phyloP scores from a whole-genome alignment of 2,329 filamentous ascomycete genomes.

The Fusarium clavum region DNA sequence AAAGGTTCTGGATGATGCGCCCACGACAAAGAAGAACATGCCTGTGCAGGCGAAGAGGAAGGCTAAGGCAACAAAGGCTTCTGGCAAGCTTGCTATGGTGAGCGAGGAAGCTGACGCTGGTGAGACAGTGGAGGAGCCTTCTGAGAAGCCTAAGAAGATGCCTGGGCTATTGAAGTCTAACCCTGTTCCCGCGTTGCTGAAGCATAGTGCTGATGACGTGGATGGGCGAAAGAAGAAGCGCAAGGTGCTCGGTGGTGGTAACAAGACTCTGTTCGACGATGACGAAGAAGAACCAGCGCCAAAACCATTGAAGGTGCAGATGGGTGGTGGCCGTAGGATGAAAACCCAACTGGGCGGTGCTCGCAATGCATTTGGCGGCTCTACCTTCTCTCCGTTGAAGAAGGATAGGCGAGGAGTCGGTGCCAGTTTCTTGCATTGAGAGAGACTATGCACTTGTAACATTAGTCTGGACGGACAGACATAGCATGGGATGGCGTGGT shows the following conservation, averaged over 20 bases:
- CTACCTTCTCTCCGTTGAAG: conserved; percentile 78
- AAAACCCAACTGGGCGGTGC: conserved; percentile 55
- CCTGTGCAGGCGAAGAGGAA: conserved; percentile 51
- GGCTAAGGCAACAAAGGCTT: conserved; percentile 44
- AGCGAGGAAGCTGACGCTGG: conserved; percentile 52
- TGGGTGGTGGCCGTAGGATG: conserved; percentile 45
- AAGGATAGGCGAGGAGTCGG: conserved; percentile 72
- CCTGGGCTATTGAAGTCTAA: conserved; percentile 27
- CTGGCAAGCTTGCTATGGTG: conserved; percentile 53
- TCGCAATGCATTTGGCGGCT: conserved; percentile 62
- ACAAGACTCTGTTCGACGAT: conserved; percentile 77
- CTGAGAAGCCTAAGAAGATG: conserved; percentile 22
- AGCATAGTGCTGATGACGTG: conserved; percentile 44
- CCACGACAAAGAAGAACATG: conserved; percentile 60
- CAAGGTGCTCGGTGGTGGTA: conserved; percentile 73
- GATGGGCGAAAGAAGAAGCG: conserved; percentile 75
- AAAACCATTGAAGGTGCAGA: conserved; percentile 50
- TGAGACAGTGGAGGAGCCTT: conserved; percentile 49
- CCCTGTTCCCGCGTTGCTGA: conserved; percentile 6
- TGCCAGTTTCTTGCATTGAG: conserved; percentile 68
- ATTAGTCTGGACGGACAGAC: background rate
- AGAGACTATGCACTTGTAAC: background rate
- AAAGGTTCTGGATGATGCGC: conserved; percentile 59
- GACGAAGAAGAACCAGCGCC: conserved; percentile 64
- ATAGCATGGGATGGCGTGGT: conserved; percentile 38